Percentiles rank a stretch among this genome's conserved stretches.
These are phyloP conservation scores for Phaeosphaeria sp. DNA, from an alignment of 2,329 filamentous ascomycete genomes.

Conservation along the genomic window DNA sequence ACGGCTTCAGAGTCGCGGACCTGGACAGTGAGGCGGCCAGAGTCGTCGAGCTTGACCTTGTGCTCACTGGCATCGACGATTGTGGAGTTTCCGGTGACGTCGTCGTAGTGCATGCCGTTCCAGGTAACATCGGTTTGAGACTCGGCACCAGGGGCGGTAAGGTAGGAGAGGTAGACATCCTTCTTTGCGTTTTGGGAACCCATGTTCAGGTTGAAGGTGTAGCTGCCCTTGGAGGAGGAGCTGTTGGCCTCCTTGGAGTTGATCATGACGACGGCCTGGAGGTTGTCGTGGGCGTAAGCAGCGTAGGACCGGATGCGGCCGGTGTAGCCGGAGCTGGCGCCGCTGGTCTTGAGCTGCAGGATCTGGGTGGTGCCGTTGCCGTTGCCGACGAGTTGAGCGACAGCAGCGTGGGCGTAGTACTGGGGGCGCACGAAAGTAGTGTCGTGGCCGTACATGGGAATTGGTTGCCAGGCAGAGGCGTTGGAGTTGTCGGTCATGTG, in stretches of 20 bases:
- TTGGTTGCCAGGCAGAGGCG: constrained; percentile 59
- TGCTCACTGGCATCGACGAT: constrained; percentile 41
- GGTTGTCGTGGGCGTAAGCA: constrained; percentile 52
- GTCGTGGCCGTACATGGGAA: constrained; percentile 47
- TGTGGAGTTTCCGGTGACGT: constrained; percentile 50
- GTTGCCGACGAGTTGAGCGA: constrained; percentile 58
- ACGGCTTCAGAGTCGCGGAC: constrained; percentile 57
- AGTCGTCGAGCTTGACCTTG: constrained; percentile 31
- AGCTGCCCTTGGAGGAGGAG: constrained; percentile 48
- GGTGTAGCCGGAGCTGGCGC: constrained; percentile 46
- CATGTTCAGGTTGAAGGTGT: constrained; percentile 53
- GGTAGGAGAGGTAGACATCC: constrained; percentile 55
- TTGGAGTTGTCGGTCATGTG: constrained; percentile 64
- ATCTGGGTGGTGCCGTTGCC: constrained; percentile 56
- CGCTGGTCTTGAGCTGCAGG: constrained; percentile 40
- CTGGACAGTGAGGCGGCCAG: constrained; percentile 31
- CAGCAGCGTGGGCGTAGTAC: constrained; percentile 61
- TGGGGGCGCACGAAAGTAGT: constrained; percentile 56
- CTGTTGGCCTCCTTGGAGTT: constrained; percentile 54
- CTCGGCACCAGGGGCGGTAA: constrained; percentile 57
- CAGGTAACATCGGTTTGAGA: constrained; percentile 52
- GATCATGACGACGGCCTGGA: constrained; percentile 55
- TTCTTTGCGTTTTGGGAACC: constrained; percentile 49
- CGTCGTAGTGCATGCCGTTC: constrained; percentile 56
- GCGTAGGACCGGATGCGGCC: constrained; percentile 54